Conservation (phyloP, 371 early-diverging fungal species). For the Mucor circinelloides region DNA sequence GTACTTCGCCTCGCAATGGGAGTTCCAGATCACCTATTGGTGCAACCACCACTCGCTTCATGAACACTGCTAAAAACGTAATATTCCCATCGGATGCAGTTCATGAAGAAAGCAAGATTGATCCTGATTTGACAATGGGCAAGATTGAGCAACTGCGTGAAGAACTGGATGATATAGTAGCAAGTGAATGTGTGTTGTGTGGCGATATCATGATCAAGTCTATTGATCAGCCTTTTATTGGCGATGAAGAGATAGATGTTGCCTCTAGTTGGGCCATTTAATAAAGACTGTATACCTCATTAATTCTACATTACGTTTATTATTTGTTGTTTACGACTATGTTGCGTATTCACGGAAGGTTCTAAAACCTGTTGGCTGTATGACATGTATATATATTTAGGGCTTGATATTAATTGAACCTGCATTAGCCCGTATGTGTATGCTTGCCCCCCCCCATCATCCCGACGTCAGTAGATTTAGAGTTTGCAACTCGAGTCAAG, state of each 20-base stretch:
- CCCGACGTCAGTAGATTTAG: constrained; percentile 6
- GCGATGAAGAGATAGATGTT: constrained; percentile 54
- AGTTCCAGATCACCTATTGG: constrained; percentile 3
- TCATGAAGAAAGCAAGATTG: constrained; percentile 31
- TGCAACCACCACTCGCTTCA: constrained; percentile 35
- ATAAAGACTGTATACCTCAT: constrained; percentile 7
- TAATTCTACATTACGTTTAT: not conserved
- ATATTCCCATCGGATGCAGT: constrained; percentile 32
- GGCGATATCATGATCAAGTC: constrained; percentile 88
- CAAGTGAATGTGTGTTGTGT: constrained; percentile 54
- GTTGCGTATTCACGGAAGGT: not conserved
- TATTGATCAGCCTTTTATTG: constrained; percentile 75
- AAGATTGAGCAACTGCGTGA: constrained; percentile 53
- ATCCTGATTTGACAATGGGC: constrained; percentile 80
- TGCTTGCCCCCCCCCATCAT: not conserved
- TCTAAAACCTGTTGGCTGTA: not conserved
- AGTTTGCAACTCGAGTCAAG: not conserved
- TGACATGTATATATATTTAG: not conserved
- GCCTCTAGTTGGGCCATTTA: constrained; percentile 62
- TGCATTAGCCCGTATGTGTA: not conserved
- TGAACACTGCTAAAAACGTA: constrained; percentile 45
- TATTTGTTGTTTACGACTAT: not conserved
- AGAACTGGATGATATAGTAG: constrained; percentile 23
- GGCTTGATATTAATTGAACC: not conserved
- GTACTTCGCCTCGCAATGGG: not conserved